Evolutionary conservation across 2,329 filamentous ascomycete genomes (phyloP).

Genomic region (Fusarium zealandicum): DNA sequence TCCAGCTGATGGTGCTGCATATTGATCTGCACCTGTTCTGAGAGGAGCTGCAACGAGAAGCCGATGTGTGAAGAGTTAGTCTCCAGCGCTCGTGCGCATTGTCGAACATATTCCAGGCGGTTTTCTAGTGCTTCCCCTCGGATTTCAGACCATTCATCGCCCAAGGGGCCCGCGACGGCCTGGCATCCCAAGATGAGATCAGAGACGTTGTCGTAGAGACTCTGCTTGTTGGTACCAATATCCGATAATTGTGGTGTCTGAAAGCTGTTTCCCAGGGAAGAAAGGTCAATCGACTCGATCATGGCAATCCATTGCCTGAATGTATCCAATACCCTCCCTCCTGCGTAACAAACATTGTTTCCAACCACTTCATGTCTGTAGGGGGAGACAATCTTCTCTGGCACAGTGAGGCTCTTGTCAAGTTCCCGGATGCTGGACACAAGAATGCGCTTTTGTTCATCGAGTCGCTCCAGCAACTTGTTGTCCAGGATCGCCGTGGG

Average conservation of each 20-base stretch:
- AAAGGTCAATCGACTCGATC: constrained; percentile 91
- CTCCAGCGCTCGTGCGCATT: constrained; percentile 81
- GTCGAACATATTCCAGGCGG: constrained; percentile 79
- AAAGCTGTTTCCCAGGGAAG: constrained; percentile 76
- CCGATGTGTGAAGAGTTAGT: constrained; percentile 86
- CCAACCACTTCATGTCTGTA: constrained; percentile 80
- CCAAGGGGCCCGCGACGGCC: constrained; percentile 86
- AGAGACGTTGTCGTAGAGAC: constrained; percentile 89
- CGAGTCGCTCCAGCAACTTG: constrained; percentile 80
- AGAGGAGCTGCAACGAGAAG: constrained; percentile 85
- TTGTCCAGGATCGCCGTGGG: constrained; percentile 78
- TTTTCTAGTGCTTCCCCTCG: constrained; percentile 89
- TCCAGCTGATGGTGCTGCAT: constrained; percentile 54
- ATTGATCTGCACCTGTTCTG: constrained; percentile 75
- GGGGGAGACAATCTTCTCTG: constrained; percentile 82
- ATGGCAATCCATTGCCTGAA: constrained; percentile 90
- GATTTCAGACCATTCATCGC: constrained; percentile 95
- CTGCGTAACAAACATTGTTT: constrained; percentile 81
- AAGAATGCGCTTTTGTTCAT: constrained; percentile 84
- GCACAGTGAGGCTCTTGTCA: constrained; percentile 79
- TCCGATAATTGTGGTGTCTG: constrained; percentile 87
- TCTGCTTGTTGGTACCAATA: constrained; percentile 90
- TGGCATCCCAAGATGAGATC: constrained; percentile 90
- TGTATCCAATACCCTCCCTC: constrained; percentile 81
- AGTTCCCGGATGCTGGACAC: constrained; percentile 86